phyloP scores from a whole-genome alignment of 2,329 filamentous ascomycete genomes.

The Epichloe elymi region DNA sequence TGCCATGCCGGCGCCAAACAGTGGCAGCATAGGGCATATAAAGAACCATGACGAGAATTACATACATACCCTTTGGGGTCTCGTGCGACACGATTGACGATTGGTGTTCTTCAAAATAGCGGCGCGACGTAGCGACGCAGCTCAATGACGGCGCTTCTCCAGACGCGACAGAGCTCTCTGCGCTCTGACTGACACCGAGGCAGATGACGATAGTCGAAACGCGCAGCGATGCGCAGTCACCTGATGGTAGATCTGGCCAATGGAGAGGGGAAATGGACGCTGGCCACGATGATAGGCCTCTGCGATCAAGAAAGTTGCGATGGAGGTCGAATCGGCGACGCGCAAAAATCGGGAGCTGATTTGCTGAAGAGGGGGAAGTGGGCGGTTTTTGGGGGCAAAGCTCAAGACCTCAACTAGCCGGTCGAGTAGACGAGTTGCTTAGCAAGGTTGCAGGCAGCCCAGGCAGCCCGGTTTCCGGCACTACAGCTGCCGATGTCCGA shows the following conservation, averaged over 20 bases:
- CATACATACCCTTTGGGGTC: constrained; percentile 1
- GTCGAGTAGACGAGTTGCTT: constrained; percentile 1
- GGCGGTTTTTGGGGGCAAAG: constrained; percentile 9
- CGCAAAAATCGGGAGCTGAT: constrained; percentile 32
- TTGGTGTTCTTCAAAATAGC: constrained; percentile 1
- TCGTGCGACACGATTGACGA: constrained; percentile 4
- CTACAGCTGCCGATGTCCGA: constrained; percentile 7
- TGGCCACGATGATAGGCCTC: constrained; percentile 40
- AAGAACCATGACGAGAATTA: not conserved
- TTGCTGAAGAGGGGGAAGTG: constrained; percentile 24
- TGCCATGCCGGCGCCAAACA: not conserved
- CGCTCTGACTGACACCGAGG: constrained; percentile 12
- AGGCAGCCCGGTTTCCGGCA: constrained; percentile 4
- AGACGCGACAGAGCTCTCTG: constrained; percentile 9
- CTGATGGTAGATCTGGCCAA: constrained; percentile 37
- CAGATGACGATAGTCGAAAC: constrained; percentile 11
- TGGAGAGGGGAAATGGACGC: constrained; percentile 26
- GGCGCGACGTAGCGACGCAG: constrained; percentile 9
- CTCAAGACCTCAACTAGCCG: not conserved
- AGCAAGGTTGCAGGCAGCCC: constrained; percentile 1
- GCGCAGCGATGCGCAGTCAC: constrained; percentile 28
- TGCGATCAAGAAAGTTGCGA: constrained; percentile 26
- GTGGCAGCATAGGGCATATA: not conserved
- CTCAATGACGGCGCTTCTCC: constrained; percentile 3
- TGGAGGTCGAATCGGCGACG: constrained; percentile 19